Evolutionary conservation across 202 grass and related monocot genomes (phyloP).

Genomic region (Schoenoplectus triqueter): DNA sequence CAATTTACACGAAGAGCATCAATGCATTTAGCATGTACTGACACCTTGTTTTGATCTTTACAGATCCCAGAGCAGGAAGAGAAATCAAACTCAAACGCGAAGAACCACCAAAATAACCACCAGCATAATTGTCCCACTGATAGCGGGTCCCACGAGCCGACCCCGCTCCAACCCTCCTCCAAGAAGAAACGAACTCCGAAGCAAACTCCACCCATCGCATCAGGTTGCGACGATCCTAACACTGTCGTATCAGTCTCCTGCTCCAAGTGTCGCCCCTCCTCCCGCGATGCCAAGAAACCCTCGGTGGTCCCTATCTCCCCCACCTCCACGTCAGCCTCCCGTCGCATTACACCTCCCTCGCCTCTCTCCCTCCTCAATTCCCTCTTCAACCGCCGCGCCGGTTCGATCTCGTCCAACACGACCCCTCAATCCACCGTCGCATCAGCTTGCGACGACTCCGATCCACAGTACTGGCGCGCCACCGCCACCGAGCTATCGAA

Average conservation of each 20-base stretch:
- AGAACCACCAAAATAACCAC: background rate
- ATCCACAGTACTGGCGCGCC: conserved; percentile 69
- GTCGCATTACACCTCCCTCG: conserved; percentile 52
- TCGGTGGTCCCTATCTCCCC: conserved; percentile 43
- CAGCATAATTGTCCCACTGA: background rate
- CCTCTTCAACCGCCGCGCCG: conserved; percentile 69
- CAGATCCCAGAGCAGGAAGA: conserved; percentile 44
- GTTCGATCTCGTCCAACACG: conserved; percentile 55
- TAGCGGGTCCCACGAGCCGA: conserved; percentile 41
- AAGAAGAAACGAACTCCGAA: conserved; percentile 29
- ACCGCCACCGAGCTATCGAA: conserved; percentile 72
- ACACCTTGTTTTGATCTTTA: conserved; percentile 5
- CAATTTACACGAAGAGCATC: too few relatives aligned
- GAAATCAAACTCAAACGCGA: background rate
- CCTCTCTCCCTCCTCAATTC: conserved; percentile 72
- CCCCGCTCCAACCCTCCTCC: conserved; percentile 66
- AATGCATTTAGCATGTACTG: too few relatives aligned
- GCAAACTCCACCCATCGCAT: conserved; percentile 11
- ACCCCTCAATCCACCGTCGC: conserved; percentile 48
- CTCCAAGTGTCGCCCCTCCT: conserved; percentile 72
- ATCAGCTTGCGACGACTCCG: conserved; percentile 28
- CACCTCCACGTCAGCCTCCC: conserved; percentile 28
- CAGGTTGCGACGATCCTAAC: too few relatives aligned
- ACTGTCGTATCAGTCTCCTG: conserved; percentile 62
- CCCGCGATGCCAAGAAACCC: conserved; percentile 48